phyloP scores from a whole-genome alignment of 257 asterid species.

The Penstemon eatonii region DNA sequence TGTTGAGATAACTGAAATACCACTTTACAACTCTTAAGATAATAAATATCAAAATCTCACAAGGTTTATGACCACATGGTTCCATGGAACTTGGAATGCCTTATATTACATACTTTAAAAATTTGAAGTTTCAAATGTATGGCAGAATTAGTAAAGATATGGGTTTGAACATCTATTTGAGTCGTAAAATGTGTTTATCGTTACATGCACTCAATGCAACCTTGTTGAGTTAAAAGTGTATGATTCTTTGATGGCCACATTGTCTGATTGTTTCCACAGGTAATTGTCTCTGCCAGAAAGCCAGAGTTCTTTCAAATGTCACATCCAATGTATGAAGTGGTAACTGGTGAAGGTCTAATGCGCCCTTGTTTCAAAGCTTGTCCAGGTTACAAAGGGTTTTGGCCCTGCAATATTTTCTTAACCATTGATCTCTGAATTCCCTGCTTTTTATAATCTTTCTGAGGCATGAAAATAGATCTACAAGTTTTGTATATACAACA shows the following conservation, averaged over 20 bases:
- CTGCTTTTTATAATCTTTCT: background rate
- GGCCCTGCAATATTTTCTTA: conserved; percentile 22
- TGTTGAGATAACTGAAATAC: no score
- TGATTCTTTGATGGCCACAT: conserved; percentile 15
- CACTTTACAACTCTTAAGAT: no score
- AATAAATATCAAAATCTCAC: no score
- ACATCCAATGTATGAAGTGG: conserved; percentile 92
- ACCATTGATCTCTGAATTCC: background rate
- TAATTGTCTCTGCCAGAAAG: conserved; percentile 86
- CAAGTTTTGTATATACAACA: conserved; percentile 1
- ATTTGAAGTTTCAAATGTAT: conserved; percentile 25
- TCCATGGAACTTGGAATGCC: background rate
- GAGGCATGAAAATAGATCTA: background rate
- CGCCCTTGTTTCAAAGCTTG: conserved; percentile 85
- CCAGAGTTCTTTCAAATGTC: conserved; percentile 91
- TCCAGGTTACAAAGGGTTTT: conserved; percentile 52
- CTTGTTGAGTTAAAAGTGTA: conserved; percentile 11
- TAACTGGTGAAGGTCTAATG: conserved; percentile 87
- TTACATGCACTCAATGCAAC: conserved; percentile 12
- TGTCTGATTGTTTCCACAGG: conserved; percentile 44
- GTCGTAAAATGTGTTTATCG: background rate
- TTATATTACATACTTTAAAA: conserved; percentile 18
- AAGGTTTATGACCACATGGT: no score
- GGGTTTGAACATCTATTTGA: background rate
- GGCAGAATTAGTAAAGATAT: conserved; percentile 1